phyloP scores from a whole-genome alignment of 108 stramenopile species.

The Nannochloropsis granulata region DNA sequence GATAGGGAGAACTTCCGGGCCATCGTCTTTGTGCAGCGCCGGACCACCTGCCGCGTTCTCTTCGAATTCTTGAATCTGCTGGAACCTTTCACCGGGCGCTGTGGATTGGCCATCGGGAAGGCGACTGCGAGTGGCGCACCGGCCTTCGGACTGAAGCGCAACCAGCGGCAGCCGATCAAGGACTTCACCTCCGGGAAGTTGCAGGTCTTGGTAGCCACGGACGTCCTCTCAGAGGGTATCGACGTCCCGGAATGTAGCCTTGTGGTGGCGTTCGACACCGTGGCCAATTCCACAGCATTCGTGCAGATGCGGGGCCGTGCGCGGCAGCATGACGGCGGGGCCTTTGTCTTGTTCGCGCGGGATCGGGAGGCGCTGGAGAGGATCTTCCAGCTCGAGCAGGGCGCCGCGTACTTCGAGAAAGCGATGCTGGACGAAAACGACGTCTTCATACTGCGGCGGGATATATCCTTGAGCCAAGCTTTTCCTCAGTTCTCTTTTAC shows the following conservation, averaged over 20 bases:
- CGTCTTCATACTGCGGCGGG: background rate
- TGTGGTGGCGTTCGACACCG: background rate
- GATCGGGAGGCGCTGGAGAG: background rate
- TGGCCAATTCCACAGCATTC: background rate
- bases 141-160: background rate
- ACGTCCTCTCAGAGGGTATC: background rate
- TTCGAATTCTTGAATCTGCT: background rate
- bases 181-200: background rate
- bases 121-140: background rate
- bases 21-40: background rate
- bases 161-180: background rate
- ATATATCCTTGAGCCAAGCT: background rate
- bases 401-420: background rate
- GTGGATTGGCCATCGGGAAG: background rate
- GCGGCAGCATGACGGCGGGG: background rate
- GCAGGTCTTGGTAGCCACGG: background rate
- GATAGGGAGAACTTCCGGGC: background rate
- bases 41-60: background rate
- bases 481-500: background rate
- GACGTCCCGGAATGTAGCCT: background rate
- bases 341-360: background rate
- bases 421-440: background rate
- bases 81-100: background rate
- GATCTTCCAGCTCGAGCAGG: background rate
- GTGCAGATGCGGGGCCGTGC: background rate